Evolutionary conservation across 2,329 filamentous ascomycete genomes (phyloP), one percentile per base, ranked within the genome.

Genomic region (Fusarium transvaalense): DNA sequence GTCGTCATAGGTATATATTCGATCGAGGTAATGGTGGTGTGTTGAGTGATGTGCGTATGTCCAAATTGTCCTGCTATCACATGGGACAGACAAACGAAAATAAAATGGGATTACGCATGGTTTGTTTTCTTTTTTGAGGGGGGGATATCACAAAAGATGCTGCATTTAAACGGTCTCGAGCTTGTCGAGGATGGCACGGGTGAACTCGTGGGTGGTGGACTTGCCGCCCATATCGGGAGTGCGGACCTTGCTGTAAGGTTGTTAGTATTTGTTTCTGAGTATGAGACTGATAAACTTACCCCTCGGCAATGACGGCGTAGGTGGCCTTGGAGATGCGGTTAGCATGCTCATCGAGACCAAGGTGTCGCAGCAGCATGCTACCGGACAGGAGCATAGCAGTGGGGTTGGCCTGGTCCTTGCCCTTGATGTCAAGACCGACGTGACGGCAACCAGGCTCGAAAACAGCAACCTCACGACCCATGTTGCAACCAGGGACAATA

Each of bases 381-480:
- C 94, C 94, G 63, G 93, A 97, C 69, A 99, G 91, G 74, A 99
- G 89, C 85, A 99, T 87, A 71, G 96, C 96, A 58, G 94, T 97
- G 55, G 96, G 96, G 88, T 99, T 99, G 72, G 96, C 96, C 86
- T 98, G 94, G 83, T 97, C 94, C 88, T 97, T 97, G 86, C 96
- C 96, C 90, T 98, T 94, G 85, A 99, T 99, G 82, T 99, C 96
- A 50, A 99, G 91, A 83, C 96, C 96, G 79, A 99, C 96, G 88
- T 99, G 96, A 84, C 96, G 92, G 91, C 96, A 99, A 72, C 96
- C 96, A 65, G 96, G 96, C 88, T 99, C 96, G 82, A 99, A 99
- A 73, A 99, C 93, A 75, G 96, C 96, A 59, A 98, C 93, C 73
- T 99, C 94, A 74, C 96, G 93, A 78, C 96, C 96, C 94, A 99